Conservation (phyloP, 805 yeast species). For the Scheffersomyces spartinae region DNA sequence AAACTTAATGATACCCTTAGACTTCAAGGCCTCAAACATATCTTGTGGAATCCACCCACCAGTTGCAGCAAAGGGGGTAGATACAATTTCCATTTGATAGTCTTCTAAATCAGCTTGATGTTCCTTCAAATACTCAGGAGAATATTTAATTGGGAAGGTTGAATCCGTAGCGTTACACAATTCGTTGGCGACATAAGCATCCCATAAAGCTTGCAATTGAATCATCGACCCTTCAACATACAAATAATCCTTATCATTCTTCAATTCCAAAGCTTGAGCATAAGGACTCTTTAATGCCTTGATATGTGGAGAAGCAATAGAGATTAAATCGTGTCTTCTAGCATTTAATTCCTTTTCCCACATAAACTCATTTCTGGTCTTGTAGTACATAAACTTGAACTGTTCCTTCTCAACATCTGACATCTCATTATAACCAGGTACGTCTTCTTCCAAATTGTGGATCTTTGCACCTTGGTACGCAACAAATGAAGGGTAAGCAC, state of each 20-base stretch:
- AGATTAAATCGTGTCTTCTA: slow-evolving; percentile 53
- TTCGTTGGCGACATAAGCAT: slow-evolving; percentile 45
- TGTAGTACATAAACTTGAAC: slow-evolving; percentile 73
- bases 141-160: slow-evolving; percentile 48
- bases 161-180: slow-evolving; percentile 34
- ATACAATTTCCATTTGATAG: slow-evolving; percentile 56
- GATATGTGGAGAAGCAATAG: slow-evolving; percentile 74
- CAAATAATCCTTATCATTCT: slow-evolving; percentile 46
- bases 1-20: slow-evolving; percentile 53
- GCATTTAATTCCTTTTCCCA: slow-evolving; percentile 76
- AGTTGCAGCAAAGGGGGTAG: slow-evolving; percentile 78
- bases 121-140: slow-evolving; percentile 45
- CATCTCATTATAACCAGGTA: slow-evolving; percentile 56
- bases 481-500: slow-evolving; percentile 72
- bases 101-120: slow-evolving; percentile 48
- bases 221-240: slow-evolving; percentile 56
- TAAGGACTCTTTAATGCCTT: slow-evolving; percentile 63
- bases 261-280: slow-evolving; percentile 46
- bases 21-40: slow-evolving; percentile 62
- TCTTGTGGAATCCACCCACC: slow-evolving; percentile 96
- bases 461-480: slow-evolving; percentile 84
- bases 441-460: slow-evolving; percentile 61
- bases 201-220: slow-evolving; percentile 62
- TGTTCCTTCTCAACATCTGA: slow-evolving; percentile 68
- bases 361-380: slow-evolving; percentile 82